Evolutionary conservation across 768 basidiomycete genomes (phyloP).

Genomic region (Mycena rosella): DNA sequence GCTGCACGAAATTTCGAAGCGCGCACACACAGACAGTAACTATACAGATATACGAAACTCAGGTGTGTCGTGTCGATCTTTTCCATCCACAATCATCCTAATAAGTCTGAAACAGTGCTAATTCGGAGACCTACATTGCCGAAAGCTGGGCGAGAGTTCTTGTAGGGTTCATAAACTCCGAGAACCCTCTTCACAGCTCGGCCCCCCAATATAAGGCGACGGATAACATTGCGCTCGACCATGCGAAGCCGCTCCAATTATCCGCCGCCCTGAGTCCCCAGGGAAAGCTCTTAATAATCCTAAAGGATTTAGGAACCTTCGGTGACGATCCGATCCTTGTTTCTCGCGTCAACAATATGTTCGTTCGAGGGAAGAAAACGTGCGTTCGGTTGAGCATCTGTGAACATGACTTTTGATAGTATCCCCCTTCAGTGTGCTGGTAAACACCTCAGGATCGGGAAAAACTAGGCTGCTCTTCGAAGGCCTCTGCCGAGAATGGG

Average conservation of each 20-base stretch:
- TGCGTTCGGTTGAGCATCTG: conserved; percentile 35
- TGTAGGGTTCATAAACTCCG: not conserved
- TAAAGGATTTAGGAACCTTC: conserved; percentile 58
- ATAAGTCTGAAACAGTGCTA: not conserved
- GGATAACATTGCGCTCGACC: conserved; percentile 39
- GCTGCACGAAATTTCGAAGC: conserved; percentile 3
- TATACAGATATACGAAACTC: conserved; percentile 1
- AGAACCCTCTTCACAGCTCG: not conserved
- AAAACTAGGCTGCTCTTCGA: conserved; percentile 21
- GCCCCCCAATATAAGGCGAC: conserved; percentile 3
- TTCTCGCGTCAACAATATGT: conserved; percentile 54
- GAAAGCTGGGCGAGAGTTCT: not conserved
- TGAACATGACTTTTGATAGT: not conserved
- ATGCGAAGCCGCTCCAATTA: conserved; percentile 49
- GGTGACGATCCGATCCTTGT: conserved; percentile 45
- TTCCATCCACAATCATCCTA: not conserved
- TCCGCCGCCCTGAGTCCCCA: conserved; percentile 47
- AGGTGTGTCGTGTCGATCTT: not conserved
- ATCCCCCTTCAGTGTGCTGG: not conserved
- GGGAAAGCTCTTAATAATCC: conserved; percentile 55
- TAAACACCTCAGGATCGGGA: conserved; percentile 14
- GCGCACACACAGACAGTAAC: not conserved
- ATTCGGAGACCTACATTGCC: not conserved
- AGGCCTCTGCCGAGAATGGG: conserved; percentile 26
- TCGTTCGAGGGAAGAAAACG: conserved; percentile 60